Evolutionary conservation across 352 stramenopile species (phyloP).

Genomic region (Aphanomyces stellatus): DNA sequence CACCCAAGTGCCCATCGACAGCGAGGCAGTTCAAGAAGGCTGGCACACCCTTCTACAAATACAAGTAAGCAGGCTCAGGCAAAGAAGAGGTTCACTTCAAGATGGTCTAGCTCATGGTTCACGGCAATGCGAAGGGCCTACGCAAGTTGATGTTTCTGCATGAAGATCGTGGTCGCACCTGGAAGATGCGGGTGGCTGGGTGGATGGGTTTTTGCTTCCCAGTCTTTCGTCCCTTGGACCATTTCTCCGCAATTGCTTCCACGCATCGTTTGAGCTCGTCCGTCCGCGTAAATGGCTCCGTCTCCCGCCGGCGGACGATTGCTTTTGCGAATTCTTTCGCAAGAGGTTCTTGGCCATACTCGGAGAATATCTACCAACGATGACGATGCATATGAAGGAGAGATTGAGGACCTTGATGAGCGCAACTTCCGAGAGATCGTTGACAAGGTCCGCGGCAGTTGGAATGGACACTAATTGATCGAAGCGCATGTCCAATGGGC

Average conservation of each 20-base stretch:
- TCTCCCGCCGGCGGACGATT: conserved; percentile 58
- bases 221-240: conserved; percentile 28
- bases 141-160: not conserved
- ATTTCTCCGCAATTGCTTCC: conserved; percentile 65
- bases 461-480: conserved; percentile 29
- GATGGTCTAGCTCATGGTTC: conserved; percentile 69
- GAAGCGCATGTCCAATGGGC: conserved; percentile 75
- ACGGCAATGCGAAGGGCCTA: conserved; percentile 65
- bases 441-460: conserved; percentile 59
- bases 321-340: conserved; percentile 77
- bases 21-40: conserved; percentile 45
- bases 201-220: conserved; percentile 34
- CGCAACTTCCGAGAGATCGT: conserved; percentile 60
- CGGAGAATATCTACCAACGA: conserved; percentile 38
- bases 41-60: conserved; percentile 35
- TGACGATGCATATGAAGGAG: not conserved
- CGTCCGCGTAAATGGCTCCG: conserved; percentile 51
- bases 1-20: conserved; percentile 48
- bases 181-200: conserved; percentile 67
- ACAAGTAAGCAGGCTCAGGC: not conserved
- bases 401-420: conserved; percentile 33
- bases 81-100: conserved; percentile 21
- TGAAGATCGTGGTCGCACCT: conserved; percentile 15
- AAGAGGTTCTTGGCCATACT: conserved; percentile 61
- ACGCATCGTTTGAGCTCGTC: conserved; percentile 59